Evolutionary conservation across 176 grass and related monocot genomes (phyloP).

Genomic region (Cocos nucifera): DNA sequence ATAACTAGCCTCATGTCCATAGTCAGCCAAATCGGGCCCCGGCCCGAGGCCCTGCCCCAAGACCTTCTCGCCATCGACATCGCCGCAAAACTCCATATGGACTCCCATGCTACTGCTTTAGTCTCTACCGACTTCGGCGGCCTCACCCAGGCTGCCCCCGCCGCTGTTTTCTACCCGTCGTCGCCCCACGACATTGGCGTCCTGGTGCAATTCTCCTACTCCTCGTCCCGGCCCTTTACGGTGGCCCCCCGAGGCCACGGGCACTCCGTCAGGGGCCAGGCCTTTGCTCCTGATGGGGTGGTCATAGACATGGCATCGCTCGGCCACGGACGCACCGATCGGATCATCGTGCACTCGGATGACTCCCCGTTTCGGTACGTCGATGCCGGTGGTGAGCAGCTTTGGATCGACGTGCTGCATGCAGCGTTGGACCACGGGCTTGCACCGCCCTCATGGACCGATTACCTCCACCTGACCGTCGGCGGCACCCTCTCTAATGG

Average conservation of each 20-base stretch:
- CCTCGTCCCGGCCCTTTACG: slow-evolving; percentile 25
- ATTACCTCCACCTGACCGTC: slow-evolving; percentile 59
- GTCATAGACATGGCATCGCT: slow-evolving; percentile 58
- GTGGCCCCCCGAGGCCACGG: slow-evolving; percentile 45
- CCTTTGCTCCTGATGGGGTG: slow-evolving; percentile 27
- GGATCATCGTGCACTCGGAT: not conserved
- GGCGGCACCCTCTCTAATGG: slow-evolving; percentile 71
- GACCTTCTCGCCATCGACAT: slow-evolving; percentile 29
- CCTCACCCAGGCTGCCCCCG: not conserved
- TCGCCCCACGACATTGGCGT: slow-evolving; percentile 37
- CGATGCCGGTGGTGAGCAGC: slow-evolving; percentile 28
- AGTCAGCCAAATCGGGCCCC: not conserved
- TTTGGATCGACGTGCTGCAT: slow-evolving; percentile 57
- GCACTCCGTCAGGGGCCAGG: slow-evolving; percentile 49
- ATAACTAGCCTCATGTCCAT: not conserved
- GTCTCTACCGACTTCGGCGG: slow-evolving; percentile 49
- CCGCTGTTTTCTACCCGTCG: slow-evolving; percentile 52
- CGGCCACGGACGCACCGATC: not conserved
- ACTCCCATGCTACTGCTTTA: slow-evolving; percentile 4
- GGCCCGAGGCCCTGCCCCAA: not conserved
- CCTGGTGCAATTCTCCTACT: slow-evolving; percentile 33
- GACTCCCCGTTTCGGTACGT: not conserved
- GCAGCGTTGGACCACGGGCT: slow-evolving; percentile 33
- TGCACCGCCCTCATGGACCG: slow-evolving; percentile 38
- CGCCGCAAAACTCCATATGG: slow-evolving; percentile 27